Base-by-base conservation (phyloP, 139 green algal species). In the Pseudopediastrum boryanum region DNA sequence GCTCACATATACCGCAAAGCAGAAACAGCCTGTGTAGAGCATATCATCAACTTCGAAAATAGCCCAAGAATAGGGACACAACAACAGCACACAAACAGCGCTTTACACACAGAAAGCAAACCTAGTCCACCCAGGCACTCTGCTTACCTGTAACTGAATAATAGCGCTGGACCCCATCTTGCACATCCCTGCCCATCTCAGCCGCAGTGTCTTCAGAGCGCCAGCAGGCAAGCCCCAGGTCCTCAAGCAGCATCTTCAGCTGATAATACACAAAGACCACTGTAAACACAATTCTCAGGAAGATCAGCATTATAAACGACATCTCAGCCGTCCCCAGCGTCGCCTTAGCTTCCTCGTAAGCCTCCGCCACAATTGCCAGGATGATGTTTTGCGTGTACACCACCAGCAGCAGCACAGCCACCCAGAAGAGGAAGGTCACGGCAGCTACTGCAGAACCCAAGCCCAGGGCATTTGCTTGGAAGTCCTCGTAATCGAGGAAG, bases 401-500 rank as follows among this genome's bases (percentile, higher is more conserved):
- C 63, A 51, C 36, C 63, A 51, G 63, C 63, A 81, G 63, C 21
- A 81, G 51, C 25, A 81, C 75, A 3, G 62, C 62, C 39, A 81
- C 25, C 75, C 75, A 81, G 63, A 81, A 81, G 4, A 81, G 63
- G 19, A 67, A 29, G 23, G 75, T 81, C 2, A 81, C 75, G 29
- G 75, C 75, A 54, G 75, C 74, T 48, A 75, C 63, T 19, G 63
- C 46, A n/a, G 75, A 39, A 5, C 75, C 75, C 2, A 81, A 41
- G 10, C 75, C 75, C 25, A 81, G 48, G 3, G 75, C 75, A 46
- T 81, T 46, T 10, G 29, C 27, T 48, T 81, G 63, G 35, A 81
- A 81, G 6, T 81, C 75, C 25, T 81, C 63, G 46, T 81, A 81
- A 12, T n/a, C 41, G 63, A 81, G 36, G 36, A 81, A 75, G 35